Percentiles rank a stretch among this genome's conserved stretches.
Evolutionary conservation across 345 rosid species (phyloP).

Genomic region (Rhizophora apiculata): DNA sequence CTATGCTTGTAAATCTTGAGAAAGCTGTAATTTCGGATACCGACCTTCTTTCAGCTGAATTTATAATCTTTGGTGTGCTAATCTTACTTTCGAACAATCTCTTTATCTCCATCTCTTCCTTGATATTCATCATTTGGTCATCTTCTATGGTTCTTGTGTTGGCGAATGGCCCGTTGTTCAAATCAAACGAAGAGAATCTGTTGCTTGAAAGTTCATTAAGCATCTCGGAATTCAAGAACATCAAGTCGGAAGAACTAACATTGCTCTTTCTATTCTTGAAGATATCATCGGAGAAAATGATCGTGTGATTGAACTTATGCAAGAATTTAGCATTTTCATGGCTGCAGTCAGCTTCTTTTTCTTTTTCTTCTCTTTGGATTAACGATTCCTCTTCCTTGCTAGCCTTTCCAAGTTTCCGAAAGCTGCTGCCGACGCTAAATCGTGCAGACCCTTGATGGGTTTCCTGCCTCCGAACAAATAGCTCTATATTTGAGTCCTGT

Average conservation of each 20-base stretch:
- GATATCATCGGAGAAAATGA: conserved; percentile 65
- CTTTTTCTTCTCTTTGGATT: no score
- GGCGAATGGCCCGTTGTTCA: neutral
- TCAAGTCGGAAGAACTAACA: conserved; percentile 74
- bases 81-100: conserved; percentile 49
- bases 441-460: conserved; percentile 52
- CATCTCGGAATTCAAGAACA: conserved; percentile 74
- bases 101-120: conserved; percentile 65
- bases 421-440: conserved; percentile 74
- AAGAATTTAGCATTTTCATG: no score
- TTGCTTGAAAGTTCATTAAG: conserved; percentile 48
- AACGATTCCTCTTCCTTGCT: conserved; percentile 23
- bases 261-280: conserved; percentile 83
- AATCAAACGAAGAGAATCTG: conserved; percentile 41
- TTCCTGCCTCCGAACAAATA: conserved; percentile 65
- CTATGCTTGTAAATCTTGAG: conserved; percentile 45
- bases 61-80: conserved; percentile 25
- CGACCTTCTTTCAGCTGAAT: conserved; percentile 50
- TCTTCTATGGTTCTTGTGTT: conserved; percentile 12
- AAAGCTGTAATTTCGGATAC: conserved; percentile 71
- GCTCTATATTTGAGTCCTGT: conserved; percentile 56
- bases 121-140: conserved; percentile 36
- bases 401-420: conserved; percentile 42
- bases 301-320: conserved; percentile 66
- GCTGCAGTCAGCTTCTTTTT: conserved; percentile 21